Conservation (phyloP, 176 grass and related monocot species). For the Musa schizocarpa region DNA sequence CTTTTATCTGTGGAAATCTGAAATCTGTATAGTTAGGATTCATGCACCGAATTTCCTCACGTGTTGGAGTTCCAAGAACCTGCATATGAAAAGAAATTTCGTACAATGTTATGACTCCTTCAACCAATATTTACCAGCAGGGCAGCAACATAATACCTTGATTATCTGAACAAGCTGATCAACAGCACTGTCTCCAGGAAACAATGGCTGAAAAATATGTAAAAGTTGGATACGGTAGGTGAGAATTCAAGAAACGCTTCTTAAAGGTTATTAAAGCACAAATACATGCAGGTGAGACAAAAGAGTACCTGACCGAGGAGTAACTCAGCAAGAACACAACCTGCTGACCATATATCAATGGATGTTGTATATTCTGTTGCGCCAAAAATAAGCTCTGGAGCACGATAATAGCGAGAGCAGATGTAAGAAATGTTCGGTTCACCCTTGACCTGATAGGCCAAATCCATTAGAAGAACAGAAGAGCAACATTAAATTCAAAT, state of each 20-base stretch:
- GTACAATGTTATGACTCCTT: background rate
- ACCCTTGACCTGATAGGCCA: slow-evolving; percentile 53
- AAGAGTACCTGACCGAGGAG: slow-evolving; percentile 76
- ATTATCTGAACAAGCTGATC: slow-evolving; percentile 81
- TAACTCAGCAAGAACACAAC: slow-evolving; percentile 89
- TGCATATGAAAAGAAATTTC: background rate
- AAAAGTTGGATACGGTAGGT: slow-evolving; percentile 2
- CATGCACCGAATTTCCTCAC: slow-evolving; percentile 68
- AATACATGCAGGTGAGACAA: background rate
- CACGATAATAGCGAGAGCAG: slow-evolving; percentile 96
- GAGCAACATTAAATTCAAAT: slow-evolving; percentile 3
- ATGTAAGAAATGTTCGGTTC: slow-evolving; percentile 99
- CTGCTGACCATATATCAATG: slow-evolving; percentile 99
- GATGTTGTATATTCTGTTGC: slow-evolving; percentile 90
- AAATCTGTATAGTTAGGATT: slow-evolving; percentile 65
- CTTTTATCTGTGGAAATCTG: slow-evolving; percentile 71
- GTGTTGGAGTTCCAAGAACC: slow-evolving; percentile 78
- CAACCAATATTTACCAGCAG: background rate
- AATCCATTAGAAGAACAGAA: background rate
- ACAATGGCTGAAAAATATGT: slow-evolving; percentile 43
- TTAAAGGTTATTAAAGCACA: background rate
- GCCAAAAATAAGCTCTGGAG: slow-evolving; percentile 95
- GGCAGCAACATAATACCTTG: slow-evolving; percentile 29
- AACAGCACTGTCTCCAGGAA: slow-evolving; percentile 68
- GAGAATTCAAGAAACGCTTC: background rate